Evolutionary conservation across 345 rosid genomes (phyloP).

Genomic region (Rubroshorea leprosula): DNA sequence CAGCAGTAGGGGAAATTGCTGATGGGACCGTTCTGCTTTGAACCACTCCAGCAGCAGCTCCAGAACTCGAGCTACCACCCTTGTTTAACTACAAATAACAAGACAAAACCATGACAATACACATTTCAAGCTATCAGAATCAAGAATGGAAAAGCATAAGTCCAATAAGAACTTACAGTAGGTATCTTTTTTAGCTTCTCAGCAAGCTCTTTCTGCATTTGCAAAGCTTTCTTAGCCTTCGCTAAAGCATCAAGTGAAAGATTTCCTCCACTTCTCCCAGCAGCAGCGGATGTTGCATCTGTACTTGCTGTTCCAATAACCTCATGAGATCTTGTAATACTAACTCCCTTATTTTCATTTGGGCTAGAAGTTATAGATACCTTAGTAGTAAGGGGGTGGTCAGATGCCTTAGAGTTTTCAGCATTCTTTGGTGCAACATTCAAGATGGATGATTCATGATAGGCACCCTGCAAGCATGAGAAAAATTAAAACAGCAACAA

Average conservation of each 20-base stretch:
- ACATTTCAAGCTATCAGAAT: neutral
- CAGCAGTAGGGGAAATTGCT: constrained; percentile 16
- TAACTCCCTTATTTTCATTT: constrained; percentile 98
- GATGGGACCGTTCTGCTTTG: constrained; percentile 28
- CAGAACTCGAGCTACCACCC: constrained; percentile 32
- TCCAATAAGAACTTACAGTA: constrained; percentile 34
- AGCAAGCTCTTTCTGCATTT: constrained; percentile 57
- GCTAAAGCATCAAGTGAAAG: constrained; percentile 84
- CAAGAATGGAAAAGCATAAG: neutral
- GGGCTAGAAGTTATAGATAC: constrained; percentile 92
- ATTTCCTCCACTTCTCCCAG: constrained; percentile 76
- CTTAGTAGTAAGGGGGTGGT: constrained; percentile 58
- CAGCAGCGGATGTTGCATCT: constrained; percentile 77
- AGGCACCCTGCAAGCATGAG: constrained; percentile 43
- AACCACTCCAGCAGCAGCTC: constrained; percentile 21
- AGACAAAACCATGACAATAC: neutral
- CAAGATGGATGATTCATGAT: constrained; percentile 29
- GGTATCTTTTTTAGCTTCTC: constrained; percentile 69
- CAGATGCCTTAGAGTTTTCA: constrained; percentile 37
- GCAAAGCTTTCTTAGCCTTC: constrained; percentile 80
- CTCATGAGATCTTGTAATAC: constrained; percentile 98
- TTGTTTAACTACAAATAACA: constrained; percentile 41
- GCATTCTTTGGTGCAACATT: constrained; percentile 23
- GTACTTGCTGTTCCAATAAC: constrained; percentile 99
- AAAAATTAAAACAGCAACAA: constrained; percentile 7